Evolutionary conservation across 805 yeast species (phyloP).

Genomic region (Candida michaelii): DNA sequence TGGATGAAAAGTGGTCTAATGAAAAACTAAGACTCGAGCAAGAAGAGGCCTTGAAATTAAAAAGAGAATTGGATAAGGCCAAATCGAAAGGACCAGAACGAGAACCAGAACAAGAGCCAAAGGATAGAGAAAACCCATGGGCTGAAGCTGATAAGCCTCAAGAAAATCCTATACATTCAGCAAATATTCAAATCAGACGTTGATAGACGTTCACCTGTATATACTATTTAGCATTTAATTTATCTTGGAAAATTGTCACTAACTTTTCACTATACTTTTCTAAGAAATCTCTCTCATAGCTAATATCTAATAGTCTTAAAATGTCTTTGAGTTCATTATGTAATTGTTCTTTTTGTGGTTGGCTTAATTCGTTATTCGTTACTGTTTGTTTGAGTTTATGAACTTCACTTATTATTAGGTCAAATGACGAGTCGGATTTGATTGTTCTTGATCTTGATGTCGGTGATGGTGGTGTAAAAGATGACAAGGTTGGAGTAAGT

Average conservation of each 20-base stretch:
- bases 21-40: conserved; percentile 37
- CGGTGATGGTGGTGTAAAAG: neutral
- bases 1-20: conserved; percentile 40
- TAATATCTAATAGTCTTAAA: neutral
- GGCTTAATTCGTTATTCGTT: conserved; percentile 10
- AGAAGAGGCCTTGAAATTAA: conserved; percentile 30
- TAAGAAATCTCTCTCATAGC: conserved; percentile 19
- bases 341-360: conserved; percentile 6
- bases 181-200: conserved; percentile 38
- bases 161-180: conserved; percentile 37
- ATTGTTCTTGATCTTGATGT: neutral
- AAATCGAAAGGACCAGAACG: too few species aligned
- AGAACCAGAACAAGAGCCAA: too few species aligned
- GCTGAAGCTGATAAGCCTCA: conserved; percentile 29
- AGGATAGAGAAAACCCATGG: conserved; percentile 30
- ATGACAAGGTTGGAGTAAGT: neutral
- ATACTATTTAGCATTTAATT: conserved; percentile 17
- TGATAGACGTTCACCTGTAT: conserved; percentile 8
- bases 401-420: neutral
- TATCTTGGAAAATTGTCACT: conserved; percentile 27
- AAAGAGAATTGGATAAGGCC: conserved; percentile 30
- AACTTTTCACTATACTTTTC: conserved; percentile 40
- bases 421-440: neutral
- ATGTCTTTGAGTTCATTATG: neutral
- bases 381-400: neutral